Evolutionary conservation across 345 rosid genomes (phyloP).

Genomic region (Eucalyptus leucophloia): DNA sequence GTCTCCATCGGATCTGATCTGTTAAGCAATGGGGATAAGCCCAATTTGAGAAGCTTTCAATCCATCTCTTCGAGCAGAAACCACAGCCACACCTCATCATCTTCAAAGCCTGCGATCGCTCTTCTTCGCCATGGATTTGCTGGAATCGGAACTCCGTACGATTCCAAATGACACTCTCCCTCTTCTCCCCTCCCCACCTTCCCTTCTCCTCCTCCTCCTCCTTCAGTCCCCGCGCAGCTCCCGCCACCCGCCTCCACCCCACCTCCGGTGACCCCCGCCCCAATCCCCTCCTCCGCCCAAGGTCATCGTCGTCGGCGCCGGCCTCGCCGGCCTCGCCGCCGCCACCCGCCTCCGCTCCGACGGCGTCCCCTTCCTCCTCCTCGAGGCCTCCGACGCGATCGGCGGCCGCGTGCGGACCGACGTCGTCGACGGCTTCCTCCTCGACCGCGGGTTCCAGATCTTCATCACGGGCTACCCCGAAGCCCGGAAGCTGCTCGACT

Average conservation of each 20-base stretch:
- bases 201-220: not conserved
- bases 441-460: constrained; percentile 95
- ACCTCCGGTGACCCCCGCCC: constrained; percentile 4
- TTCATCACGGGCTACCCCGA: constrained; percentile 94
- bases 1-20: not conserved
- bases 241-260: not conserved
- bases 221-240: not conserved
- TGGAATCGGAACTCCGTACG: not conserved
- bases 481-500: constrained; percentile 67
- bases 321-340: constrained; percentile 88
- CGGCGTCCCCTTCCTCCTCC: constrained; percentile 48
- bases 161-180: not conserved
- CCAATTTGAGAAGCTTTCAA: not conserved
- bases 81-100: not conserved
- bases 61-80: not conserved
- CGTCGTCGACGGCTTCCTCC: constrained; percentile 59
- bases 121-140: not conserved
- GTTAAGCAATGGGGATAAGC: not conserved
- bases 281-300: constrained; percentile 8
- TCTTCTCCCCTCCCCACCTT: not conserved
- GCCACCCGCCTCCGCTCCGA: constrained; percentile 53
- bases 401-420: constrained; percentile 95
- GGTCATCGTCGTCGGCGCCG: constrained; percentile 68
- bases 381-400: constrained; percentile 75
- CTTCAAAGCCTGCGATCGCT: not conserved